Conservation (phyloP, 139 green algal species). For the Pseudopediastrum boryanum region DNA sequence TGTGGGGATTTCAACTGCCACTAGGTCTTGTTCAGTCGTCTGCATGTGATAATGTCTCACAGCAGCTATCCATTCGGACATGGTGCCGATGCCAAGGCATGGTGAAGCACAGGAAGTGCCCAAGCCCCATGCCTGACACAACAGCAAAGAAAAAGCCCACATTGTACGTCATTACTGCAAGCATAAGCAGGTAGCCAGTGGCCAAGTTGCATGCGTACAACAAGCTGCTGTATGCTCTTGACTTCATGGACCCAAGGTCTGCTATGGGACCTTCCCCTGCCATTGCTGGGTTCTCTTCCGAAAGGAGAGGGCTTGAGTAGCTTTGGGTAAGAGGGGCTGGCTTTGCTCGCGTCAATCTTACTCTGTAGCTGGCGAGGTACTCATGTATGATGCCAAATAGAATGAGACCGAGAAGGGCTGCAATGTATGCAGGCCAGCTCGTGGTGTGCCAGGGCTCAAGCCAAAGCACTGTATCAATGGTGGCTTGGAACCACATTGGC, state of each 20-base stretch:
- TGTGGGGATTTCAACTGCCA: neutral
- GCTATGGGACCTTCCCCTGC: neutral
- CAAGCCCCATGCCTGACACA: slow-evolving; percentile 21
- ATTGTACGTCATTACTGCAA: slow-evolving; percentile 39
- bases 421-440: neutral
- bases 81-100: slow-evolving; percentile 12
- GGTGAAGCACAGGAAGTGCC: slow-evolving; percentile 31
- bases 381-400: slow-evolving; percentile 16
- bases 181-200: slow-evolving; percentile 24
- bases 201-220: slow-evolving; percentile 30
- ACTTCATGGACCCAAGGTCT: neutral
- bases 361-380: slow-evolving; percentile 25
- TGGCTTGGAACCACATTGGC: slow-evolving; percentile 35
- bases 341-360: neutral
- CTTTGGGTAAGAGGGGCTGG: neutral
- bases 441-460: slow-evolving; percentile 16
- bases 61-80: slow-evolving; percentile 19
- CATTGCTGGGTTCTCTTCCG: neutral
- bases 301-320: neutral
- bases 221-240: neutral
- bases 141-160: slow-evolving; percentile 28
- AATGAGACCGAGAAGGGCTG: neutral
- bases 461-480: slow-evolving; percentile 26
- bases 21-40: neutral
- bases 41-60: slow-evolving; percentile 15